Conservation (phyloP, 305 asterid species). For the Fraxinus dipetala region DNA sequence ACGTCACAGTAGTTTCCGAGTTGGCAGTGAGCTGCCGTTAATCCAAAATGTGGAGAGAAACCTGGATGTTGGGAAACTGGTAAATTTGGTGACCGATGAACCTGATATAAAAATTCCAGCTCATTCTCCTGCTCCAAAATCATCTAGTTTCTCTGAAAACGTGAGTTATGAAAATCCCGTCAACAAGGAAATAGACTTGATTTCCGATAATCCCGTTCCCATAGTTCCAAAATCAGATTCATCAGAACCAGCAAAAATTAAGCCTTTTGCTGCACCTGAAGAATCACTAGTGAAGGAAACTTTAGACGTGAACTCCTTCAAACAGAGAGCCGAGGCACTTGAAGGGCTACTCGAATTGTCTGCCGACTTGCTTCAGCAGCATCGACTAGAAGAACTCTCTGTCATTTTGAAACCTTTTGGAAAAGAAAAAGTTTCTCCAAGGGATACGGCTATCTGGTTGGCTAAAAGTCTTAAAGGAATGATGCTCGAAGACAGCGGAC, state of each 20-base stretch:
- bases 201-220: constrained; percentile 27
- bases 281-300: constrained; percentile 56
- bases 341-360: constrained; percentile 92
- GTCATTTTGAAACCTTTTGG: constrained; percentile 94
- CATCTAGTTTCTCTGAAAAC: constrained; percentile 17
- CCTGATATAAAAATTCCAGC: constrained; percentile 35
- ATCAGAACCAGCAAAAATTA: constrained; percentile 35
- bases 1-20: constrained; percentile 62
- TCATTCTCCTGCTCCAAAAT: constrained; percentile 34
- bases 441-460: constrained; percentile 98
- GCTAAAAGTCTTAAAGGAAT: constrained; percentile 94
- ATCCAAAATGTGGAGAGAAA: constrained; percentile 42
- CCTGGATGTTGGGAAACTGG: constrained; percentile 44
- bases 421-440: constrained; percentile 90
- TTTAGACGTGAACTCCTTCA: constrained; percentile 69
- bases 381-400: constrained; percentile 77
- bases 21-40: constrained; percentile 48
- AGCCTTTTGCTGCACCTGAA: constrained; percentile 30
- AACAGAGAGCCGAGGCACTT: constrained; percentile 97
- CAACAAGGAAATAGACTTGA: constrained; percentile 53
- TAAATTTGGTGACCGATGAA: constrained; percentile 51
- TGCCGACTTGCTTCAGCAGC: constrained; percentile 93
- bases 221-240: constrained; percentile 31
- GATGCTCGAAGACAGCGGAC: constrained; percentile 76
- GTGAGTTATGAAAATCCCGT: constrained; percentile 25